Conservation (phyloP, 305 asterid species). For the Rubia peregrina region DNA sequence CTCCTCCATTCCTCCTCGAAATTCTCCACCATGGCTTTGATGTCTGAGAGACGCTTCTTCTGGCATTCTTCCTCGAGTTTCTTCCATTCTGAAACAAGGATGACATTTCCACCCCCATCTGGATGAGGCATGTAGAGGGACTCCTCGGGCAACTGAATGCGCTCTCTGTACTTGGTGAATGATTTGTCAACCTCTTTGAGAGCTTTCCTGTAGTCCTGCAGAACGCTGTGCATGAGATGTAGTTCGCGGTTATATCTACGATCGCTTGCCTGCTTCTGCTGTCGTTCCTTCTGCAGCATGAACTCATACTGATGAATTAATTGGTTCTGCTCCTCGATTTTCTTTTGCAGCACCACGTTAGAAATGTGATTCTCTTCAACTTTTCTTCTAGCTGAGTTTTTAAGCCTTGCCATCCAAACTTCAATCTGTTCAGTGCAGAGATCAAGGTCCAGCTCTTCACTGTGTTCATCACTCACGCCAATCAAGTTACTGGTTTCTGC, state of each 20-base stretch:
- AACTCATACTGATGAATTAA: background rate
- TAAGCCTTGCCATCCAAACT: slow-evolving; percentile 8
- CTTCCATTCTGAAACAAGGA: slow-evolving; percentile 5
- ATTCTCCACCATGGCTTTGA: slow-evolving; percentile 1
- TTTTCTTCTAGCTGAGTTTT: background rate
- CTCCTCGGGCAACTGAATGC: slow-evolving; percentile 9
- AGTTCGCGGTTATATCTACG: slow-evolving; percentile 1
- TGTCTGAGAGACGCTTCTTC: background rate
- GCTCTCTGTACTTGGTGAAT: background rate
- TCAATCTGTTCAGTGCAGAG: slow-evolving; percentile 1
- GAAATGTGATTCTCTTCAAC: background rate
- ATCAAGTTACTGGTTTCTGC: background rate
- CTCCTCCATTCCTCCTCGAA: background rate
- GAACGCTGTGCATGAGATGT: background rate
- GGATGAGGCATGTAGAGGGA: slow-evolving; percentile 14
- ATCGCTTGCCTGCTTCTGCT: background rate
- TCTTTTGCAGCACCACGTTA: background rate
- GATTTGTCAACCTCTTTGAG: background rate
- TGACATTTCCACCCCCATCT: slow-evolving; percentile 10
- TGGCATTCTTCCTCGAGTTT: background rate
- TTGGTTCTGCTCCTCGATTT: slow-evolving; percentile 6
- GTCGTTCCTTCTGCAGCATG: background rate
- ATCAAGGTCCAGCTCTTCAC: slow-evolving; percentile 13
- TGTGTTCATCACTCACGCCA: background rate
- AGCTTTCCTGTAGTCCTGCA: slow-evolving; percentile 1